Base-by-base conservation (phyloP, 176 grass and related monocot species). In the Stipa capillata region DNA sequence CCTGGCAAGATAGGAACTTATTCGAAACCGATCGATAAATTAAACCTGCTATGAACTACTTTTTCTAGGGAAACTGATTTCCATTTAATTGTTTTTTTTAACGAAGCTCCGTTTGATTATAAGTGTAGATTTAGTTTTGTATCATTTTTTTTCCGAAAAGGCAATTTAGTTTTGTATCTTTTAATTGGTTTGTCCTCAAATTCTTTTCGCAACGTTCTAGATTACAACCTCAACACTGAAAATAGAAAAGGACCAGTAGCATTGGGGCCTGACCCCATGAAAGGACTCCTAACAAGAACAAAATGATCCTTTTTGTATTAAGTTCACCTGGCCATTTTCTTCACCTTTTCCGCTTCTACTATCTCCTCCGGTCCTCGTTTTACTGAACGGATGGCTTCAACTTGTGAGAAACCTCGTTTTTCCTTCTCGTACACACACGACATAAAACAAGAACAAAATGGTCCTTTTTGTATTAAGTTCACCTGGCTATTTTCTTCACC, bases 261-360 rank as follows among this genome's bases (percentile, higher is more conserved):
- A 9, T n/a, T n/a, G 13, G 12, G 12, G 3, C 21, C n/a, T 23
- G 58, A 6, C 20, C 48, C 13, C 25, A 7, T 1, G 74, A 88
- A 65, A 65, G 8, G 74, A 88, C 66, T 10, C 8, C 3, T 83
- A 48, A 64, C 47, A 66, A 41, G 57, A 79, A 41, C 29, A 65
- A 87, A 36, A 88, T 56, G 21, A 73, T 32, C 36, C 45, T 78
- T 57, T 87, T 64, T 60, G 50, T 72, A 63, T 45, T 27, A 41
- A 56, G 18, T 40, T 63, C 40, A 67, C 77, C 39, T 13, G 37
- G 2, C 83, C 25, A 5, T 42, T 43, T 42, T 35, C 14, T 37
- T 34, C 65, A 13, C 66, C 3, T 20, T 18, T 29, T 37, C 0
- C 42, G 13, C 15, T 37, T 50, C 8, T 17, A 25, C 4, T 8